Evolutionary conservation across 1,284 basidiomycete genomes (phyloP), one percentile per base, ranked within the genome.

Genomic region (Leccinum angustisporum): DNA sequence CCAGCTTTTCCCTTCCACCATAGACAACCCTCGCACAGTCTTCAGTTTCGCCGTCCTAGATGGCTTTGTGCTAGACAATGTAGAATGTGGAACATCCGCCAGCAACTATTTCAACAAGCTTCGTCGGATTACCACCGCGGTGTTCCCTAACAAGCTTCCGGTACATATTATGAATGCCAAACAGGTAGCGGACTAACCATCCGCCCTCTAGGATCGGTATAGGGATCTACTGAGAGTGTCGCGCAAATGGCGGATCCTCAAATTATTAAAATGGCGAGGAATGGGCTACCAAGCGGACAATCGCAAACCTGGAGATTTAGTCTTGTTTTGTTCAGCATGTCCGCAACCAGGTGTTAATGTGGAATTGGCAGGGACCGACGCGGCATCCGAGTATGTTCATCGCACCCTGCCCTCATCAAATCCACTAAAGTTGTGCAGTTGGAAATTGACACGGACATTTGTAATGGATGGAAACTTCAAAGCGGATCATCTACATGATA

Each of bases 391-490:
- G 48, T 51, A 30, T 30, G 25, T 51, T 8, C 10, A 27, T 5
- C 27, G 13, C 18, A 13, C 13, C 43, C 14, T 10, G 11, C 16
- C 25, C 25, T 21, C 25, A 51, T 0, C 21, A 50, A 18, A 10
- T 25, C 18, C 21, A 25, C 48, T 51, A n/a, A 18, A 3, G 43
- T 14, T 48, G 16, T 21, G 18, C 14, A 34, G 33, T 16, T 67
- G 61, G 57, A 65, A 50, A 31, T 61, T 60, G 33, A 31, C 31
- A 1, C 5, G 18, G 0, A 51, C 30, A 0, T 5, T 67, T 0
- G 31, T 62, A 0, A 61, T 67, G 58, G 66, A 68, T 55, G 62
- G 66, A 4, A 67, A 67, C 11, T 68, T 68, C 53, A 63, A 61
- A 18, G 65, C 62, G 0, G 27, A 67, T 2, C 61, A 65, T 16